phyloP scores from a whole-genome alignment of 2,329 filamentous ascomycete species.

The Fusarium nisikadoi region DNA sequence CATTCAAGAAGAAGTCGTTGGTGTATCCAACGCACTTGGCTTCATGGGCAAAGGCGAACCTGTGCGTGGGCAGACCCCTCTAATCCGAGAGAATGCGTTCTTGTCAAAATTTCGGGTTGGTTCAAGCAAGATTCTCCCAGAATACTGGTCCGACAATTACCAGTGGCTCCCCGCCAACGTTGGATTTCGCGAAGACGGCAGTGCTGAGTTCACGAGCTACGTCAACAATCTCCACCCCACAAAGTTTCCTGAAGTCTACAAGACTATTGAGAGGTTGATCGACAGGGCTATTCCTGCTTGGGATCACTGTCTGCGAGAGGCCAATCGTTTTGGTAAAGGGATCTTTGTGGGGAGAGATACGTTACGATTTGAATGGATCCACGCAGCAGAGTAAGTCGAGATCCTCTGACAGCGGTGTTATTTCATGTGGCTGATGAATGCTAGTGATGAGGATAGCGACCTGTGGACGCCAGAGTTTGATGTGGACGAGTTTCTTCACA shows the following conservation, averaged over 20 bases:
- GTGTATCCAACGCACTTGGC: background rate
- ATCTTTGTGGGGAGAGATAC: background rate
- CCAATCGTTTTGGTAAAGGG: accelerated
- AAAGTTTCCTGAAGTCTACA: background rate
- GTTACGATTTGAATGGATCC: background rate
- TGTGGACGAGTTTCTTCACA: background rate
- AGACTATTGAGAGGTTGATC: background rate
- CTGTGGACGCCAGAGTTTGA: background rate
- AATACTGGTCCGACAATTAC: background rate
- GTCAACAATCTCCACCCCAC: constrained; percentile 4
- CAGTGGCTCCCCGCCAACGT: constrained; percentile 3
- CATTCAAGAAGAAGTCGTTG: background rate
- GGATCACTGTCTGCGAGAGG: constrained; percentile 1
- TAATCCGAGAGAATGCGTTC: background rate
- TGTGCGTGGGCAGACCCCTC: background rate
- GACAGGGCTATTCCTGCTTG: background rate
- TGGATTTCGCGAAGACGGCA: background rate
- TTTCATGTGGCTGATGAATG: background rate
- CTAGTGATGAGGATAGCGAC: background rate
- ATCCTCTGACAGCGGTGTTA: accelerated
- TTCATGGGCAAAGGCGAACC: background rate
- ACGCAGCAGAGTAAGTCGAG: background rate
- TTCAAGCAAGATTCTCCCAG: background rate
- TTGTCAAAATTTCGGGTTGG: no score
- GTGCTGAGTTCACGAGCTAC: background rate